Evolutionary conservation across 2,329 filamentous ascomycete genomes (phyloP), one percentile per base, ranked within the genome.

Genomic region (Colletotrichum orbiculare): DNA sequence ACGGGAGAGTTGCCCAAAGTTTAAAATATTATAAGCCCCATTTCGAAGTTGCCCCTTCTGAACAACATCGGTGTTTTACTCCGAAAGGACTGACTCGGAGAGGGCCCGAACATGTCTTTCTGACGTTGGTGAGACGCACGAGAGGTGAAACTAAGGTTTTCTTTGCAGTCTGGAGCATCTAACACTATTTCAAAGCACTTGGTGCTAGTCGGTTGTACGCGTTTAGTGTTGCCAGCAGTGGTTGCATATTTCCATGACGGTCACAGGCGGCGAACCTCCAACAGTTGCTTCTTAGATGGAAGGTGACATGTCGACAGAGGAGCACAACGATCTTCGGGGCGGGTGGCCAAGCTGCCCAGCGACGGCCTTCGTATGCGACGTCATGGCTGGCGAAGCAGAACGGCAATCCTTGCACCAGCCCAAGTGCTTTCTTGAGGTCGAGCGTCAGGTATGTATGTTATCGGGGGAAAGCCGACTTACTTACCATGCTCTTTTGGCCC

Each of bases 331-430:
- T 33, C 2, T 35, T 63, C 1, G 74, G 72, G 1, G 68, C 56
- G 7, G 63, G 63, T 3, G 66, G 63, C 42, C 41, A 68, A 4
- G 10, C 15, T 2, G 39, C 9, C 90, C 72, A 74, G 17, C 63
- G 58, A 48, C 64, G 69, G 41, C 62, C 66, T 60, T 75, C 74
- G 49, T 56, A 73, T 13, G 67, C 45, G n/a, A 67, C 6, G 66
- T 74, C 71, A 34, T 71, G 41, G 54, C 71, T 70, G 34, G 69
- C 50, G 5, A 69, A 66, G n/a, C 55, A 38, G 47, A 55, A 70
- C 4, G 69, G 57, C 41, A 73, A 11, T n/a, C 70, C 71, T 1
- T 41, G 35, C 38, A 60, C 42, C 13, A 68, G 2, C 10, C 73
- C 72, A 2, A 71, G 13, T 1, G 46, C 34, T 60, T 72, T 72